Base-by-base conservation (phyloP, 208 protist species). In the Acanthamoeba lenticulata region DNA sequence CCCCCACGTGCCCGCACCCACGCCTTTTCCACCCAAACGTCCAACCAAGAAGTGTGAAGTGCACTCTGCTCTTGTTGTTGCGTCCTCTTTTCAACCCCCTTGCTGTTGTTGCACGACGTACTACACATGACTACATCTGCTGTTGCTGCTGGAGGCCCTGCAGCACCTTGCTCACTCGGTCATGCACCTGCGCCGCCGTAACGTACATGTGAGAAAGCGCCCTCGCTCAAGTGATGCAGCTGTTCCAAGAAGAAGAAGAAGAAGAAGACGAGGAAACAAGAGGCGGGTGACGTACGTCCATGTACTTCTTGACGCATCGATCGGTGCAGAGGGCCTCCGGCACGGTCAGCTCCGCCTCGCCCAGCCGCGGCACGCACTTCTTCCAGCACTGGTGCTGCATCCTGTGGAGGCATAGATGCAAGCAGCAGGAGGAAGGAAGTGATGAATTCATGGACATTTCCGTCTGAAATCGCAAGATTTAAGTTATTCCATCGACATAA, bases 371-470 rank as follows among this genome's bases (percentile, higher is more conserved):
- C 4, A 83, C 72, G 11, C 72, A 83, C 40, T 83, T 83, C 72
- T 83, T 83, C 72, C 72, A 83, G 72, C 72, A 83, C 72, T 83
- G 72, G 42, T 83, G 72, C 42, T 83, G 72, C 72, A 83, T 83
- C 2, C 72, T 83, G 40, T 2, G 24, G 49, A 11, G 21, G 24
- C 52, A 60, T n/a, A 62, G 52, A 62, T 62, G 15, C 45, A 5
- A 52, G 45, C n/a, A n/a, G 29, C 29, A 27, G n/a, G 19, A 19
- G 24, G 24, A 38, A n/a, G 62, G 2, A n/a, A 13, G 32, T 72
- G 62, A 72, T 72, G 21, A 24, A 29, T 38, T 2, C 1, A 72
- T 36, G 0, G 32, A 13, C 6, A 72, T 19, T 74, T 36, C n/a
- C 27, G 19, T 52, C 15, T 52, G 45, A 55, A 55, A 55, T 55